Base-by-base conservation (phyloP, 208 protist species). In the Trypanosoma avium region DNA sequence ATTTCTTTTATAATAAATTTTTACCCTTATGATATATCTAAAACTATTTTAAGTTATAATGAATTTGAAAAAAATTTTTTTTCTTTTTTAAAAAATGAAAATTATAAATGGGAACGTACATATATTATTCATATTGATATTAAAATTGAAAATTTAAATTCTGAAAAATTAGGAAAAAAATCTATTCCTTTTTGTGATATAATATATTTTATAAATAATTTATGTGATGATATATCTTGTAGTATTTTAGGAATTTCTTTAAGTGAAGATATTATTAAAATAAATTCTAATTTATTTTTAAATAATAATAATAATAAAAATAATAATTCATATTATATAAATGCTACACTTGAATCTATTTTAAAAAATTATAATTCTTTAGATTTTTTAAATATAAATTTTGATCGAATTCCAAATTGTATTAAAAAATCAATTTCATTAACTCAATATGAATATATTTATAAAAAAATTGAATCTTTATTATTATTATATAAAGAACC, bases 231-330 rank as follows among this genome's bases (percentile, higher is more conserved):
- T 48, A 81, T 69, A 40, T 47, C 52, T 22, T 67, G 71, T 27
- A 70, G 47, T 57, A 58, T 94, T 40, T 58, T 81, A 15, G 84
- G 84, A 42, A 67, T 91, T 43, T 89, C 80, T 17, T 85, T 83
- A 33, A 84, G 77, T 45, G 58, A 67, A 7, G 55, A 60, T 22
- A 62, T 66, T 61, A 38, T 43, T 30, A 53, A 53, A 48, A 56
- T 67, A 12, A 47, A 74, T 40, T 52, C 72, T 33, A 68, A 82
- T 26, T 12, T 84, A n/a, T 26, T 10, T 6, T 54, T 52, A 19
- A 73, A 78, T 55, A 48, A 61, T 7, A 58, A 52, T 19, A 73
- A 78, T 55, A 47, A 61, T 17, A 29, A 24, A 26, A 54, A 62
- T 55, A 62, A 58, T 13, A 65, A 59, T 24, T 75, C 77, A 30